These are phyloP conservation scores for Candida awuae DNA, from an alignment of 805 yeast genomes.

Conservation along the genomic window DNA sequence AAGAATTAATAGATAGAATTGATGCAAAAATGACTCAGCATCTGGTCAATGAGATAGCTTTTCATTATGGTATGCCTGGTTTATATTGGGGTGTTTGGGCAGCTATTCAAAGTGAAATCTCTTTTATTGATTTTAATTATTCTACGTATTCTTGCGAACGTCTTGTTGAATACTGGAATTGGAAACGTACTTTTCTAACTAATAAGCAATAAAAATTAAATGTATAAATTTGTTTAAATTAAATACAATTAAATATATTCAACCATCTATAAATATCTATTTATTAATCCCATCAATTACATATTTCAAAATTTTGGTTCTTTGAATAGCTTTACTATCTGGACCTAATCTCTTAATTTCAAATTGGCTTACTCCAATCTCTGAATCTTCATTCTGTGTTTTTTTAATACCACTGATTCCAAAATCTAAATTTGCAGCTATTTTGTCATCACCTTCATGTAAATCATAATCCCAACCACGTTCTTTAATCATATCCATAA, in stretches of 20 bases:
- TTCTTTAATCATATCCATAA: constrained; percentile 48
- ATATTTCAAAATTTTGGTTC: constrained; percentile 7
- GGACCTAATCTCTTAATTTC: not conserved
- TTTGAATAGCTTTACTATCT: constrained; percentile 4
- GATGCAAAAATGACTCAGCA: constrained; percentile 26
- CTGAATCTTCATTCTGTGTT: not conserved
- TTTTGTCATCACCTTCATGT: constrained; percentile 35
- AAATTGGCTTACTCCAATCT: not conserved
- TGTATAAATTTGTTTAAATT: not conserved
- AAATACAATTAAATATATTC: not conserved
- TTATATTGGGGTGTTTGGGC: constrained; percentile 86
- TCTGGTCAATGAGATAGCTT: constrained; percentile 47
- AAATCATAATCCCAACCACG: constrained; percentile 60
- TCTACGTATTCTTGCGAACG: constrained; percentile 50
- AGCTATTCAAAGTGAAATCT: constrained; percentile 60
- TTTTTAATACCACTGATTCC: not conserved
- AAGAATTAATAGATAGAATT: constrained; percentile 12
- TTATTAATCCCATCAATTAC: constrained; percentile 4
- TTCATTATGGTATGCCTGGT: constrained; percentile 73
- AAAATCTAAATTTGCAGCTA: constrained; percentile 9
- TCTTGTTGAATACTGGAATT: constrained; percentile 58
- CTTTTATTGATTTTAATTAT: constrained; percentile 68
- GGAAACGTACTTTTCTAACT: constrained; percentile 39
- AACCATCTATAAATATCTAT: not conserved
- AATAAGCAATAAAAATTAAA: constrained; percentile 1